Conservation (phyloP, 441 rosid genomes). For the Pelargonium myrrhifolium region DNA sequence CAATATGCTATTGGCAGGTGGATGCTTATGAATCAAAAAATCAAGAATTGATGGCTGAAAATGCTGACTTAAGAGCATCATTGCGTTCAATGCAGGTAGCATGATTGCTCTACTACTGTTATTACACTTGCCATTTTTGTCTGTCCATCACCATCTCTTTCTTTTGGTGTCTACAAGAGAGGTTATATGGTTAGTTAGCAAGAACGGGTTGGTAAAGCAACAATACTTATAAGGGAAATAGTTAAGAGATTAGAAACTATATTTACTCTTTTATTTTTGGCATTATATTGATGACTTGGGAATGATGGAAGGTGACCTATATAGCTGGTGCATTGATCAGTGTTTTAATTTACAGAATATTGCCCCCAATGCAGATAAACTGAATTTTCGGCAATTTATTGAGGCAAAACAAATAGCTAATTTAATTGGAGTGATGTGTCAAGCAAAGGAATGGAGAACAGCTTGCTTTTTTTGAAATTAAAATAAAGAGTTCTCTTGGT, state of each 20-base stretch:
- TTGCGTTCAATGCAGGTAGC: constrained; percentile 91
- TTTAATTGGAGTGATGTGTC: not conserved
- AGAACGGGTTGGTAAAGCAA: too few relatives aligned
- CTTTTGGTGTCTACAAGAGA: not conserved
- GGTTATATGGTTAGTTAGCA: not conserved
- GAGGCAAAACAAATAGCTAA: not conserved
- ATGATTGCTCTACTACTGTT: constrained; percentile 4
- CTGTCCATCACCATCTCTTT: not conserved
- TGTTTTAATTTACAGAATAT: not conserved
- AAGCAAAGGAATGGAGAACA: not conserved
- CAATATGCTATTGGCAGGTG: constrained; percentile 44
- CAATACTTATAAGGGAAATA: too few relatives aligned
- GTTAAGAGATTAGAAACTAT: too few relatives aligned
- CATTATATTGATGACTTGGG: not conserved
- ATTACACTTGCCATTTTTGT: constrained; percentile 4
- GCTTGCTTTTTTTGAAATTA: not conserved
- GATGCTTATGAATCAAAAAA: constrained; percentile 95
- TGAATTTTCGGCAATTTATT: not conserved
- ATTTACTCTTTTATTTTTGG: not conserved
- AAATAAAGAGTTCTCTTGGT: not conserved
- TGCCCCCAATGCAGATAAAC: not conserved
- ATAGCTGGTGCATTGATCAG: not conserved
- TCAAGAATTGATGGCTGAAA: constrained; percentile 90
- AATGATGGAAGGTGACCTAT: not conserved
- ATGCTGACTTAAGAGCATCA: constrained; percentile 77